Evolutionary conservation across 2,329 filamentous ascomycete genomes (phyloP).

Genomic region (Aspergillus luchuensis): DNA sequence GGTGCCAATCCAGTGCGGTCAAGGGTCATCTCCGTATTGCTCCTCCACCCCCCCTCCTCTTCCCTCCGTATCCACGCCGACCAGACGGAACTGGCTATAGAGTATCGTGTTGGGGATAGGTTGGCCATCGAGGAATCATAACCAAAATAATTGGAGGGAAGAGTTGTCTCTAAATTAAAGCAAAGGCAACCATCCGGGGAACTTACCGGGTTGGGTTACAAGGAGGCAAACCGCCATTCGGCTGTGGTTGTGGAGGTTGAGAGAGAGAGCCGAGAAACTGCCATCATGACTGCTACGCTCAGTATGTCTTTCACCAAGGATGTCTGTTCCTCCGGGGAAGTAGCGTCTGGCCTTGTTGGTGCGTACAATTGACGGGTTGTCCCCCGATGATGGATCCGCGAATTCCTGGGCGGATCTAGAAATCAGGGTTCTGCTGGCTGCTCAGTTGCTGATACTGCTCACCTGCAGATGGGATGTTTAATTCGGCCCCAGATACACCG

Average conservation of each 20-base stretch:
- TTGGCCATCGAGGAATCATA: slow-evolving; percentile 11
- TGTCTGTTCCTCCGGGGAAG: slow-evolving; percentile 21
- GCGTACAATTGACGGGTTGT: slow-evolving; percentile 17
- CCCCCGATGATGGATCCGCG: slow-evolving; percentile 15
- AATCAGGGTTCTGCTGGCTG: slow-evolving; percentile 28
- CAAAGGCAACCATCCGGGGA: neutral
- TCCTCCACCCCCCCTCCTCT: slow-evolving; percentile 5
- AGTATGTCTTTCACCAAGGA: slow-evolving; percentile 40
- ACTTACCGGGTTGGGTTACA: slow-evolving; percentile 10
- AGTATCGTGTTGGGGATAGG: neutral
- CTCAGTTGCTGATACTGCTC: slow-evolving; percentile 42
- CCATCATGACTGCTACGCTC: slow-evolving; percentile 47
- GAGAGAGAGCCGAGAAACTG: slow-evolving; percentile 27
- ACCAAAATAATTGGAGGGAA: slow-evolving; percentile 15
- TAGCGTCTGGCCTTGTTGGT: slow-evolving; percentile 18
- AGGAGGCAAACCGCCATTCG: slow-evolving; percentile 21
- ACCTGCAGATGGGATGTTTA: slow-evolving; percentile 52
- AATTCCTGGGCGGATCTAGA: slow-evolving; percentile 8
- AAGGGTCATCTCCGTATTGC: slow-evolving; percentile 9
- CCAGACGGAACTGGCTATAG: slow-evolving; percentile 5
- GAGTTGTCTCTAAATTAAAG: neutral
- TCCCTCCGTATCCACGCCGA: slow-evolving; percentile 5
- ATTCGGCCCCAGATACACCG: slow-evolving; percentile 65
- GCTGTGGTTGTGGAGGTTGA: slow-evolving; percentile 33
- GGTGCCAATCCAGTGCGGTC: slow-evolving; percentile 9